A percentile compares a stretch with the other conserved stretches of the same genome.
Evolutionary conservation across 1,139 yeast genomes (phyloP).

Genomic region (Geotrichum klebahnii): DNA sequence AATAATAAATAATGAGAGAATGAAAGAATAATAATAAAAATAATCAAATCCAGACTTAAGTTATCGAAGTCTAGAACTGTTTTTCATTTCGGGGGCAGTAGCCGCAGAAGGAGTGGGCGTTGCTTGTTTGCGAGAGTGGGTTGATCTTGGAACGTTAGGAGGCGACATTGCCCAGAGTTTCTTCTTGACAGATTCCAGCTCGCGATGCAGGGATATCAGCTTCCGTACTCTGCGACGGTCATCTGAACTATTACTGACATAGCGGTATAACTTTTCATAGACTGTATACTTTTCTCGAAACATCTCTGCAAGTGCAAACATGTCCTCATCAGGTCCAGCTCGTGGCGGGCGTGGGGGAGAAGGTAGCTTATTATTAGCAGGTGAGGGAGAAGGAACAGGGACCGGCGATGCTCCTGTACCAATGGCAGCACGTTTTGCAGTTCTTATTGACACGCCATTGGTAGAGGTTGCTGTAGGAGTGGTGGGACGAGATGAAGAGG

Average conservation of each 20-base stretch:
- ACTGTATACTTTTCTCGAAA: constrained; percentile 39
- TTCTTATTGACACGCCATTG: no score
- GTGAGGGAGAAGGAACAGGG: constrained; percentile 9
- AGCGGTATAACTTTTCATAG: constrained; percentile 38
- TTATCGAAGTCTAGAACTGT: background rate
- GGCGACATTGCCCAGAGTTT: constrained; percentile 36
- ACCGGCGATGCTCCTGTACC: constrained; percentile 7
- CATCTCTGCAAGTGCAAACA: constrained; percentile 39
- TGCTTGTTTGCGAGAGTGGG: no score
- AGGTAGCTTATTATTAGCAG: background rate
- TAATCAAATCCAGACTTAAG: background rate
- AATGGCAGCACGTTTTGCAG: no score
- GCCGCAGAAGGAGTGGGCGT: no score
- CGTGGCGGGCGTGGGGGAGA: constrained; percentile 13
- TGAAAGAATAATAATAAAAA: no score
- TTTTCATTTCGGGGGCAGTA: no score
- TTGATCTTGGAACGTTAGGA: no score
- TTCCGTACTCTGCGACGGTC: constrained; percentile 25
- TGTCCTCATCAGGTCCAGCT: constrained; percentile 29
- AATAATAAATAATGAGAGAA: no score
- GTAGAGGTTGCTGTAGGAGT: no score
- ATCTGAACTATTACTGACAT: constrained; percentile 26
- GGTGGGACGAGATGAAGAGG: no score
- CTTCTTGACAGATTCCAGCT: constrained; percentile 41
- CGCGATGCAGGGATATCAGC: constrained; percentile 40